A percentile compares a stretch with the other conserved stretches of the same genome.
phyloP scores from a whole-genome alignment of 2,329 filamentous ascomycete genomes.

The Lomentospora prolificans region DNA sequence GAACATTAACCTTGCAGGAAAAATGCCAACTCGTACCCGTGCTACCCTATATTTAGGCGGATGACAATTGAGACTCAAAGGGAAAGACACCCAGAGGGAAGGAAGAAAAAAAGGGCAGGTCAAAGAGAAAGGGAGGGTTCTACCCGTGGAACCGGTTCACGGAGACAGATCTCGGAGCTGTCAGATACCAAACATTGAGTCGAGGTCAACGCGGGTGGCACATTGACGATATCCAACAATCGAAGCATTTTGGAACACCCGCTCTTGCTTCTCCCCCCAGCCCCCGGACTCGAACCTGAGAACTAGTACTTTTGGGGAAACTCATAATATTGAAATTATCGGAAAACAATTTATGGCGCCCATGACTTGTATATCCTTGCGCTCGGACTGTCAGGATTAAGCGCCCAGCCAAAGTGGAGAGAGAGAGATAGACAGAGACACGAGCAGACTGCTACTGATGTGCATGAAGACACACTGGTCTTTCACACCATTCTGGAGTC shows the following conservation, averaged over 20 bases:
- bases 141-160: no score
- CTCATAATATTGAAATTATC: no score
- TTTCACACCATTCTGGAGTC: not conserved
- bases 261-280: not conserved
- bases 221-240: not conserved
- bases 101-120: no score
- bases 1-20: no score
- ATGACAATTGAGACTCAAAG: no score
- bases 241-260: not conserved
- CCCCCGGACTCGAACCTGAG: not conserved
- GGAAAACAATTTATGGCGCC: no score
- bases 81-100: no score
- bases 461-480: not conserved
- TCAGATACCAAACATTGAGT: not conserved
- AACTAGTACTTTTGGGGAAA: not conserved
- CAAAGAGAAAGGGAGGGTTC: no score
- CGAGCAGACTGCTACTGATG: not conserved
- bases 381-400: not conserved
- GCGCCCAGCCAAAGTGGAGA: not conserved
- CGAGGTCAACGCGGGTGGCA: not conserved
- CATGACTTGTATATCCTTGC: no score
- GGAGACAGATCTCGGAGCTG: not conserved
- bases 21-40: no score
- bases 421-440: no score
- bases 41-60: no score